Evolutionary conservation across 768 basidiomycete species (phyloP).

Genomic region (Russula foetens): DNA sequence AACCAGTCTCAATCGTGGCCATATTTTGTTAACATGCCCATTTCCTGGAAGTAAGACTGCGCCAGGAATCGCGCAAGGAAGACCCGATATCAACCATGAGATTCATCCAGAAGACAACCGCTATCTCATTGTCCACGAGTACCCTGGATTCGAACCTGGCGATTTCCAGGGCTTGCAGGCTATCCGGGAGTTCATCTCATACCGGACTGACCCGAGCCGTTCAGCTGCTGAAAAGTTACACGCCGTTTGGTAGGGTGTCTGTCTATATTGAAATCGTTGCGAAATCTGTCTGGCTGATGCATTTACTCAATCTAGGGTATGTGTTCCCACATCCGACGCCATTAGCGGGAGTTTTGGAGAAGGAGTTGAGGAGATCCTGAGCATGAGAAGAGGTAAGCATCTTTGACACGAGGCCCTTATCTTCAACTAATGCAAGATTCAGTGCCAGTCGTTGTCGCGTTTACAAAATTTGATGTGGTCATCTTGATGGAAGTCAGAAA

Average conservation of each 20-base stretch:
- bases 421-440: too few species aligned
- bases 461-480: constrained; percentile 4
- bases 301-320: neutral
- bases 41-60: neutral
- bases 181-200: constrained; percentile 2
- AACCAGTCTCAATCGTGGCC: neutral
- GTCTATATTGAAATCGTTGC: too few species aligned
- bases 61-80: too few species aligned
- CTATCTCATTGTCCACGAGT: constrained; percentile 2
- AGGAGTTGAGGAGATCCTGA: neutral
- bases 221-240: neutral
- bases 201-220: neutral
- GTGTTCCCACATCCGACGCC: neutral
- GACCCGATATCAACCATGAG: neutral
- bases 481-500: neutral
- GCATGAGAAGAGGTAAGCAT: neutral
- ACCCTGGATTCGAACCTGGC: neutral
- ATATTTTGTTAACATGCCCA: neutral
- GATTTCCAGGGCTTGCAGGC: neutral
- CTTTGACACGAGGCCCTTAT: neutral
- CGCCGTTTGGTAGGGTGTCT: neutral
- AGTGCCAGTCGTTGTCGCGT: constrained; percentile 3
- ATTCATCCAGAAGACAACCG: neutral
- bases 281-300: neutral
- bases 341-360: neutral